Conservation (phyloP, 2,329 filamentous ascomycete species). For the Aspergillus niger region DNA sequence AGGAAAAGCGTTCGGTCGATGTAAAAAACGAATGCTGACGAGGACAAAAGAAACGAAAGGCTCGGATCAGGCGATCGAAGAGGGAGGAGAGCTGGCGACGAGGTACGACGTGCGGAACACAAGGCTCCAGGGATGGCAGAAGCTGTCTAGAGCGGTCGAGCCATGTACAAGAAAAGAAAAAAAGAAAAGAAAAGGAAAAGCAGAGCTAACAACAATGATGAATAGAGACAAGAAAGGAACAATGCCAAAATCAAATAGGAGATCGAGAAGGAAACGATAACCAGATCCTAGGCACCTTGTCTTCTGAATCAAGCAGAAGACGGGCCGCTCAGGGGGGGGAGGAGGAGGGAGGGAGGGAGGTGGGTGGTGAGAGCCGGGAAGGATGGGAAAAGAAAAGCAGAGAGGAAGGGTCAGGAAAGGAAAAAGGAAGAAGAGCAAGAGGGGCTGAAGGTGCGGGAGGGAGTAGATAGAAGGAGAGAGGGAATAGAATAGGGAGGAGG, state of each 20-base stretch:
- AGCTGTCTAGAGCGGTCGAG: conserved; percentile 31
- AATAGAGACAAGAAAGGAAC: conserved; percentile 14
- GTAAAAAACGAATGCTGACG: conserved; percentile 28
- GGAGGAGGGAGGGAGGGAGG: conserved; percentile 12
- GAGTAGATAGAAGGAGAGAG: conserved; percentile 25
- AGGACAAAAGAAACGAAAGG: conserved; percentile 30
- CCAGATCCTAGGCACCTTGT: conserved; percentile 34
- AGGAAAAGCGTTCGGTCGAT: conserved; percentile 24
- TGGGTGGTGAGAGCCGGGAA: conserved; percentile 16
- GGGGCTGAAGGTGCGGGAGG: conserved; percentile 22
- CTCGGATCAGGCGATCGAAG: conserved; percentile 29
- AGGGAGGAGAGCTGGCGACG: conserved; percentile 31
- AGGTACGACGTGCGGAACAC: conserved; percentile 30
- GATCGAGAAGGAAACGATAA: conserved; percentile 21
- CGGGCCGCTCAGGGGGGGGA: conserved; percentile 27
- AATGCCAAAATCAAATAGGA: conserved; percentile 16
- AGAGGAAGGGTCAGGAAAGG: conserved; percentile 21
- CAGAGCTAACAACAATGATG: conserved; percentile 6
- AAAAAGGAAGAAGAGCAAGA: conserved; percentile 29
- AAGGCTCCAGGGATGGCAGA: conserved; percentile 29
- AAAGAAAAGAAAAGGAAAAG: neutral
- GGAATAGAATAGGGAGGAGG: conserved; percentile 29
- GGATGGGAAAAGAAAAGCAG: conserved; percentile 27
- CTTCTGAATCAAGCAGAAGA: conserved; percentile 33
- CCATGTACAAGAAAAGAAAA: conserved; percentile 36